A percentile compares a stretch with the other conserved stretches of the same genome.
These are phyloP conservation scores for Athelia psychrophila DNA, from an alignment of 1,284 basidiomycete genomes.

Conservation along the genomic window DNA sequence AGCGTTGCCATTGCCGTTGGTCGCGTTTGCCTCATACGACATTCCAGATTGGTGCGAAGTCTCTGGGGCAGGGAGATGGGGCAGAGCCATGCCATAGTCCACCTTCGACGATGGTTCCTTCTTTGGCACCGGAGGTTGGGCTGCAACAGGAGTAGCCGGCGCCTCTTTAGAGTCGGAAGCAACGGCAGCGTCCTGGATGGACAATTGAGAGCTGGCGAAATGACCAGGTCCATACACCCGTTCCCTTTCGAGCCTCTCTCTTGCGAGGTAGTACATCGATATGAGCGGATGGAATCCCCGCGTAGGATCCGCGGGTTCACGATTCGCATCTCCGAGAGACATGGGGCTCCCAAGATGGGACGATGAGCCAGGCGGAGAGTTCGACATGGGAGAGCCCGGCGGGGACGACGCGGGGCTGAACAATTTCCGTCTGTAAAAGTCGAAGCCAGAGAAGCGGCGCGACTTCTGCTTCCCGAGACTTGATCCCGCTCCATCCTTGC, in stretches of 20 bases:
- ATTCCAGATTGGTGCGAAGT: constrained; percentile 74
- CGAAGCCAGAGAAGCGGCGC: constrained; percentile 87
- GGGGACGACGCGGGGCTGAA: constrained; percentile 72
- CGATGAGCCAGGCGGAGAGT: constrained; percentile 54
- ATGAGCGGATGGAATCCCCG: constrained; percentile 93
- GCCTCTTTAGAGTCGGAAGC: constrained; percentile 15
- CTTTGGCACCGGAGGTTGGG: constrained; percentile 5
- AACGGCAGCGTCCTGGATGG: constrained; percentile 4
- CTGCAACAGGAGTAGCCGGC: constrained; percentile 16
- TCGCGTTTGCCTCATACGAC: constrained; percentile 62
- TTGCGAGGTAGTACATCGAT: constrained; percentile 94
- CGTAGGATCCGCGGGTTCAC: constrained; percentile 77
- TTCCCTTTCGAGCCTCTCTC: constrained; percentile 95
- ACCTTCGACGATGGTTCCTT: constrained; percentile 35
- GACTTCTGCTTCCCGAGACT: constrained; percentile 47
- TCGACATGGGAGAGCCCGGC: constrained; percentile 38
- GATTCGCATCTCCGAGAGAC: constrained; percentile 41
- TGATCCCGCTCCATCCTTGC: constrained; percentile 31
- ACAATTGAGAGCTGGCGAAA: constrained; percentile 89
- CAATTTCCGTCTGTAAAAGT: constrained; percentile 91
- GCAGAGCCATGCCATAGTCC: constrained; percentile 81
- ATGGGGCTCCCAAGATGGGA: constrained; percentile 45
- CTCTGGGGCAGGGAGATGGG: constrained; percentile 77
- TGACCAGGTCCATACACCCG: constrained; percentile 90
- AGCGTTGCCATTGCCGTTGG: constrained; percentile 10